phyloP scores from a whole-genome alignment of 257 asterid species.

The Scutellaria minor region DNA sequence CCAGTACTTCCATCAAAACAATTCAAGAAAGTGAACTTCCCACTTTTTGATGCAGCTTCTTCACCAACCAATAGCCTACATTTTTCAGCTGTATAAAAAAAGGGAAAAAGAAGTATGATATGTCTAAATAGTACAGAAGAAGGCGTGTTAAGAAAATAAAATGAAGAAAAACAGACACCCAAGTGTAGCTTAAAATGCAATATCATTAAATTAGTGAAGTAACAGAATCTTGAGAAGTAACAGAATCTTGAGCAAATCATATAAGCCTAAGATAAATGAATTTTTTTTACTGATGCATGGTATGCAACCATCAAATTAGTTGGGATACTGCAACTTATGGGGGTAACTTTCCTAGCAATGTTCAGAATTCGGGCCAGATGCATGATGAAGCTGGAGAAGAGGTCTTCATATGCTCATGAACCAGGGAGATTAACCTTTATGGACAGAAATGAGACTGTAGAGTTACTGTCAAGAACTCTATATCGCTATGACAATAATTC shows the following conservation, averaged over 20 bases:
- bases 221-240: neutral
- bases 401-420: neutral
- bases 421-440: constrained; percentile 22
- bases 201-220: neutral
- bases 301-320: constrained; percentile 6
- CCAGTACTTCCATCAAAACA: constrained; percentile 90
- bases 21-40: constrained; percentile 66
- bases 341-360: neutral
- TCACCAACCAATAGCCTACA: constrained; percentile 80
- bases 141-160: constrained; percentile 10
- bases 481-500: neutral
- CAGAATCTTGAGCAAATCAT: neutral
- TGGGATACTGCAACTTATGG: constrained; percentile 2
- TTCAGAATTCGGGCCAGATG: constrained; percentile 9
- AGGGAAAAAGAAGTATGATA: constrained; percentile 11
- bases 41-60: constrained; percentile 92
- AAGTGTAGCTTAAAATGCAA: neutral
- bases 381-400: constrained; percentile 17
- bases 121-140: constrained; percentile 21
- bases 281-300: constrained; percentile 9
- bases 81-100: constrained; percentile 73
- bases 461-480: constrained; percentile 3
- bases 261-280: constrained; percentile 14
- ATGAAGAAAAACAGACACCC: constrained; percentile 6
- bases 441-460: neutral